These are phyloP conservation scores for Boletus subluridellus DNA, from an alignment of 1,284 basidiomycete genomes.

Conservation along the genomic window DNA sequence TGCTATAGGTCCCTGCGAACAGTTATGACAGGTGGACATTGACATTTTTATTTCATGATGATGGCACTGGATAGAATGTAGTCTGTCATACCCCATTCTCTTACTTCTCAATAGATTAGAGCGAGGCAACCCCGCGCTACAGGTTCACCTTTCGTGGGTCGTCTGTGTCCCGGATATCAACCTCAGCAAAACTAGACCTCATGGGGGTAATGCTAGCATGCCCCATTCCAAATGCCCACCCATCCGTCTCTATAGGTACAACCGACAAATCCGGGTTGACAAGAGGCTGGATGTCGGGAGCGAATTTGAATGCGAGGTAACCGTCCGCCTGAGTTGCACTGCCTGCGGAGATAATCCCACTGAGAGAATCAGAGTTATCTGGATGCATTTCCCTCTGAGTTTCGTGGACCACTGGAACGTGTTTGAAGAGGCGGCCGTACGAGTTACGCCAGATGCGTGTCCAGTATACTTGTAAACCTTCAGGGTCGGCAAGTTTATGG, in stretches of 20 bases:
- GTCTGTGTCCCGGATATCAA: conserved; percentile 29
- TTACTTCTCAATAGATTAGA: neutral
- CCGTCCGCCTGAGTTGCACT: conserved; percentile 26
- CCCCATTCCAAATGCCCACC: conserved; percentile 70
- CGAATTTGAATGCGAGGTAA: conserved; percentile 72
- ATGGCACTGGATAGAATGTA: conserved; percentile 13
- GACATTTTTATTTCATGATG: conserved; percentile 10
- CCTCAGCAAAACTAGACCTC: conserved; percentile 69
- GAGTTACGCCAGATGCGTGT: conserved; percentile 75
- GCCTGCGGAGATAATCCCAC: neutral
- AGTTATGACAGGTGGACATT: conserved; percentile 2
- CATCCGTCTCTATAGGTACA: conserved; percentile 76
- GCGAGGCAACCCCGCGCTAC: conserved; percentile 21
- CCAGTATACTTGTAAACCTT: conserved; percentile 64
- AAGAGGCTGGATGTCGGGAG: conserved; percentile 70
- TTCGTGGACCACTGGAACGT: conserved; percentile 31
- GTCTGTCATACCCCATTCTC: conserved; percentile 2
- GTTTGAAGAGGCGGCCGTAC: conserved; percentile 71
- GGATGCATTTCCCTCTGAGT: conserved; percentile 26
- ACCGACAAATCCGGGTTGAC: conserved; percentile 57
- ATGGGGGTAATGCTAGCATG: conserved; percentile 73
- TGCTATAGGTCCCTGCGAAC: conserved; percentile 14
- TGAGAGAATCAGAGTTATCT: conserved; percentile 44
- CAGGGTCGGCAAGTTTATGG: conserved; percentile 51
- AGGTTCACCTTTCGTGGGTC: conserved; percentile 52